Evolutionary conservation across 768 basidiomycete species (phyloP), one percentile per base, ranked within the genome.

Genomic region (Naematelia aurantialba): DNA sequence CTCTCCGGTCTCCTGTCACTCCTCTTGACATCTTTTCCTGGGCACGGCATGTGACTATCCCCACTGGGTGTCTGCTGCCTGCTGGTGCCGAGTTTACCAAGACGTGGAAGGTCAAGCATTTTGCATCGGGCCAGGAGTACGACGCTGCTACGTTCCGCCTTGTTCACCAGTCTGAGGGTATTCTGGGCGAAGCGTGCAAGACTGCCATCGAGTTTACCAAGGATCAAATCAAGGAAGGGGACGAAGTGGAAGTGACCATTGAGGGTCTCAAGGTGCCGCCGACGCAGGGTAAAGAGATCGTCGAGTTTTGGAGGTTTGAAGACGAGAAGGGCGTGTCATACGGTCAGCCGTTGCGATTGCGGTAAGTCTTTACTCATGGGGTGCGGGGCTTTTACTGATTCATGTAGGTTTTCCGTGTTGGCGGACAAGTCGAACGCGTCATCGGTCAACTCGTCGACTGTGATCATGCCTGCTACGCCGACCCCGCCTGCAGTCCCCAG

Each of bases 31-130:
- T 70, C 60, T 72, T 71, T 56, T 62, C 66, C 1, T 67, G 66
- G 66, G 73, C 67, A 22, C 64, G 70, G 21, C 70, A 76, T 60
- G 45, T 73, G 34, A 78, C 77, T 29, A 72, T 79, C 45, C 63
- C 60, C 8, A 72, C 76, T 56, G 69, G 72, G 3, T 66, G 66
- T 25, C 52, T 66, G 26, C 58, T 79, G 5, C 74, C 76, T 17
- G 67, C 70, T 30, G 74, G 74, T 12, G 66, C 72, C 25, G 67
- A 67, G 46, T 77, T 79, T 66, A 65, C 64, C 67, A 79, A 79
- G 60, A 68, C 74, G 17, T 79, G 78, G 78, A 62, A 61, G 27
- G 47, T 78, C 14, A 65, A 63, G 59, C 73, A 77, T 61, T 64
- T 63, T 27, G 76, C 76, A 5, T 65, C 68, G 46, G 74, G 75